Evolutionary conservation across 306 rosid genomes (phyloP).

Genomic region (Castanea sativa): DNA sequence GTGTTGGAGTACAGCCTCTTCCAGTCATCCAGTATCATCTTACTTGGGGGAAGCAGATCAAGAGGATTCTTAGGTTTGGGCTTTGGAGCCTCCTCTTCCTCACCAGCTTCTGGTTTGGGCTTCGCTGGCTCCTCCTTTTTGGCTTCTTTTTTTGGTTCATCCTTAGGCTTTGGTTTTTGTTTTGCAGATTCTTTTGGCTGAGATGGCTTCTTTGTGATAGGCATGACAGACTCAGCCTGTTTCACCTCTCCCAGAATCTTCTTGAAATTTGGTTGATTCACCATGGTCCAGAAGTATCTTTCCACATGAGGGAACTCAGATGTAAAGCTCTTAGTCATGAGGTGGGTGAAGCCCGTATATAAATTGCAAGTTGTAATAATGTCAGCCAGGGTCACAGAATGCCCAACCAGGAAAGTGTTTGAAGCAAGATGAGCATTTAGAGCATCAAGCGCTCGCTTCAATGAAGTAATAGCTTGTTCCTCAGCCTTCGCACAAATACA

Average conservation of each 20-base stretch:
- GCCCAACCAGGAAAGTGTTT: conserved; percentile 78
- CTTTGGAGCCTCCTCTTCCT: conserved; percentile 78
- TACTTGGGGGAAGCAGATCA: conserved; percentile 87
- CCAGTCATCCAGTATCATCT: conserved; percentile 92
- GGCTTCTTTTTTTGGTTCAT: conserved; percentile 63
- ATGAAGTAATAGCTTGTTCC: conserved; percentile 55
- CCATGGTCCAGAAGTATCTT: conserved; percentile 93
- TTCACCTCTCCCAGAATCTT: conserved; percentile 69
- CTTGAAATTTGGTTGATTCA: conserved; percentile 81
- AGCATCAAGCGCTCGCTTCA: conserved; percentile 71
- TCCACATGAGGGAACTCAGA: conserved; percentile 89
- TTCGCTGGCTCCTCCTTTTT: conserved; percentile 41
- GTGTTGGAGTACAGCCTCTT: conserved; percentile 91
- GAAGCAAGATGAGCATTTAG: conserved; percentile 68
- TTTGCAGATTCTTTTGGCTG: conserved; percentile 53
- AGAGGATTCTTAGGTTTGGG: conserved; percentile 88
- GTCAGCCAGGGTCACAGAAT: conserved; percentile 80
- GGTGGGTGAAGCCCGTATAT: not conserved
- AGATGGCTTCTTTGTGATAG: conserved; percentile 65
- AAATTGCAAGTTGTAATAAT: conserved; percentile 50
- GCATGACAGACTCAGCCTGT: conserved; percentile 50
- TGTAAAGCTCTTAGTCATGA: conserved; percentile 65
- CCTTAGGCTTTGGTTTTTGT: conserved; percentile 55
- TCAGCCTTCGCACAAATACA: conserved; percentile 52
- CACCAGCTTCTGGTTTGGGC: conserved; percentile 43